A percentile compares a stretch with the other conserved stretches of the same genome.
Conservation (phyloP, 257 asterid genomes). For the Paulownia fortunei region DNA sequence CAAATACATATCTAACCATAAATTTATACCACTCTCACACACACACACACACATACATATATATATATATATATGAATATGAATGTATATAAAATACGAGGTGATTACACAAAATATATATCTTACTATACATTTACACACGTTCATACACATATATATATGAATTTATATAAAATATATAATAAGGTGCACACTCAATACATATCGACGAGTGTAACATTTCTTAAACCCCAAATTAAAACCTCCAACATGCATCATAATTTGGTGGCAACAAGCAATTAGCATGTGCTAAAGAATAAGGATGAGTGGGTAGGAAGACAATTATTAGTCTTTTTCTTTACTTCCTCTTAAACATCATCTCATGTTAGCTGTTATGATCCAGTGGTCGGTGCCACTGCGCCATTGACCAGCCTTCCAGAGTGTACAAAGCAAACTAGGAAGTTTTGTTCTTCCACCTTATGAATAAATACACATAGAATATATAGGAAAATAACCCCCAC, state of each 20-base stretch:
- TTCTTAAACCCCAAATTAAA: too few relatives aligned
- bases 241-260: neutral
- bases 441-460: neutral
- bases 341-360: slow-evolving; percentile 4
- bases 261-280: neutral
- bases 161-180: too few relatives aligned
- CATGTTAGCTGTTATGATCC: neutral
- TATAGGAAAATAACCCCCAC: slow-evolving; percentile 7
- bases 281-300: slow-evolving; percentile 1
- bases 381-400: neutral
- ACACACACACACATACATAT: too few relatives aligned
- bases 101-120: too few relatives aligned
- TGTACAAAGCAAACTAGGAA: slow-evolving; percentile 9
- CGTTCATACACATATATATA: too few relatives aligned
- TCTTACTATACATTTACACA: too few relatives aligned
- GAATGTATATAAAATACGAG: too few relatives aligned
- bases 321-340: neutral
- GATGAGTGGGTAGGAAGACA: neutral
- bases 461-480: neutral
- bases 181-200: too few relatives aligned
- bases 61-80: too few relatives aligned
- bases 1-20: too few relatives aligned
- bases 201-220: too few relatives aligned
- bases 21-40: too few relatives aligned
- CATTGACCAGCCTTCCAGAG: neutral